Base-by-base conservation (phyloP, 202 grass and related monocot genomes). In the Carex arenaria region DNA sequence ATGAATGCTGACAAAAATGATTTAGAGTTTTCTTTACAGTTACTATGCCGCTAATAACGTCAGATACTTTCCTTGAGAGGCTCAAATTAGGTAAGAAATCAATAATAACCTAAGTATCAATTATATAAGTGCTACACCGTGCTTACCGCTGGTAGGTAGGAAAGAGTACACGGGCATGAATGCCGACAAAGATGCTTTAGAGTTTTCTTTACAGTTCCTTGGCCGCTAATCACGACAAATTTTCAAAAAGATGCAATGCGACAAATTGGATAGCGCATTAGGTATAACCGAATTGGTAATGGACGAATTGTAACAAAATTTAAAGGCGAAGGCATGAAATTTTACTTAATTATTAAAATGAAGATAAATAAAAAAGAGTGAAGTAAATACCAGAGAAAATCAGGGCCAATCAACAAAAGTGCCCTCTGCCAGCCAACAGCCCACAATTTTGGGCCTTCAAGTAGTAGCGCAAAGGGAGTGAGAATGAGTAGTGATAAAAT, bases 381-480 rank as follows among this genome's bases (percentile, higher is more conserved):
- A 73, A 75, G 75, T 85, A 76, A 82, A 86, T 75, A 97, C 94
- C 94, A 97, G 82, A 94, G 62, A 78, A 97, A 92, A 68, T 94
- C 85, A 53, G 92, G 90, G 80, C 94, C 92, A 40, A 97, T 92
- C 82, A 91, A 81, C 2, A 88, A 78, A 69, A 88, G 70, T 9
- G 92, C 92, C 9, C 83, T 85, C 38, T 90, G 88, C 92, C 94
- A 97, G 19, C 92, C 92, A n/a, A 89, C 90, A 64, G 90, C 92
- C 92, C 94, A 97, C 87, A 94, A 73, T 84, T 91, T 91, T 64
- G 94, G 92, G 1, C 92, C 92, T 82, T 97, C 92, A 87, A 97
- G 87, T 63, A 92, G 85, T 66, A 94, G 51, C 60, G 94, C 89
- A 31, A 97, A 93, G 61, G 94, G 94, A 18, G 88, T 82, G 74